phyloP scores from a whole-genome alignment of 805 yeast species.

The Yamadazyma endophytica region DNA sequence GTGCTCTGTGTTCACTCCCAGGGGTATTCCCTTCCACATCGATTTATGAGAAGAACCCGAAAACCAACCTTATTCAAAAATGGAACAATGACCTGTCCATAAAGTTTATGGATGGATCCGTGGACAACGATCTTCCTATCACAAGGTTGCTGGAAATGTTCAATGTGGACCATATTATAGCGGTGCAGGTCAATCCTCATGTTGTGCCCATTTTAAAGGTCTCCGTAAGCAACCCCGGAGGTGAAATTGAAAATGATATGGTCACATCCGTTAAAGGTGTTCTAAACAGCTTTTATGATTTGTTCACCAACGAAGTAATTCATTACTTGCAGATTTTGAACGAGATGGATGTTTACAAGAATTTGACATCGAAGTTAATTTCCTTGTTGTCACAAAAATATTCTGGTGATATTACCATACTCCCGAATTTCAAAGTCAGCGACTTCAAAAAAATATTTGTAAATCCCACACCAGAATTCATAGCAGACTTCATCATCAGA shows the following conservation, averaged over 20 bases:
- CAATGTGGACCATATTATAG: conserved; percentile 94
- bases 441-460: conserved; percentile 63
- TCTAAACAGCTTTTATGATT: conserved; percentile 52
- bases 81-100: conserved; percentile 76
- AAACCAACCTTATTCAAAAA: conserved; percentile 66
- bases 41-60: conserved; percentile 75
- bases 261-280: conserved; percentile 51
- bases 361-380: conserved; percentile 65
- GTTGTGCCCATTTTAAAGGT: conserved; percentile 81
- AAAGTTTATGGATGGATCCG: conserved; percentile 93
- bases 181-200: conserved; percentile 96
- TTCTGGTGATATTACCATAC: conserved; percentile 88
- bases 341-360: conserved; percentile 74
- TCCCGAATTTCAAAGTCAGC: conserved; percentile 64
- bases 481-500: conserved; percentile 63
- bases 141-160: conserved; percentile 92
- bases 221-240: conserved; percentile 66
- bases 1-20: conserved; percentile 94
- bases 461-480: conserved; percentile 78
- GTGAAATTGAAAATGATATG: conserved; percentile 59
- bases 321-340: conserved; percentile 71
- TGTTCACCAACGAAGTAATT: conserved; percentile 64
- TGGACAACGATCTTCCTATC: conserved; percentile 90
- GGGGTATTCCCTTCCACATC: conserved; percentile 85
- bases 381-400: conserved; percentile 82